A percentile compares a stretch with the other conserved stretches of the same genome.
phyloP scores from a whole-genome alignment of 306 rosid genomes.

The Lathyrus sativus region DNA sequence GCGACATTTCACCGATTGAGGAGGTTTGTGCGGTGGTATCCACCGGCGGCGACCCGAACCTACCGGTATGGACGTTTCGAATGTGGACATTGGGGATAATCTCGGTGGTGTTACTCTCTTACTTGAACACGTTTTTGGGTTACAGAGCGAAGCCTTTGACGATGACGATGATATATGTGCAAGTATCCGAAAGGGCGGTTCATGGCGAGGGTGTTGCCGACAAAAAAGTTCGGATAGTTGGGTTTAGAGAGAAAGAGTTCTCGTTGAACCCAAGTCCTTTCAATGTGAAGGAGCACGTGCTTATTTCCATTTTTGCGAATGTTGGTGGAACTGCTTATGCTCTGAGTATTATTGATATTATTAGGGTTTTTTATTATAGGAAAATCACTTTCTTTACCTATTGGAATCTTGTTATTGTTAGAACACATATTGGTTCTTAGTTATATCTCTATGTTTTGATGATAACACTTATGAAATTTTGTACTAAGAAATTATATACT shows the following conservation, averaged over 20 bases:
- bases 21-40: slow-evolving; percentile 61
- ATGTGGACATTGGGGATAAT: slow-evolving; percentile 70
- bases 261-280: slow-evolving; percentile 75
- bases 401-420: slow-evolving; percentile 62
- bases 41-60: slow-evolving; percentile 52
- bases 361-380: slow-evolving; percentile 53
- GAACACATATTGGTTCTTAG: too few species aligned
- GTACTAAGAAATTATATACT: too few species aligned
- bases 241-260: slow-evolving; percentile 35
- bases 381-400: slow-evolving; percentile 51
- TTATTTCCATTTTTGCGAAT: slow-evolving; percentile 71
- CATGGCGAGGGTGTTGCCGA: slow-evolving; percentile 59
- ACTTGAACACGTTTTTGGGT: slow-evolving; percentile 64
- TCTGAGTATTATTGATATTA: slow-evolving; percentile 54
- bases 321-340: slow-evolving; percentile 74
- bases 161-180: slow-evolving; percentile 59
- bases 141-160: slow-evolving; percentile 56
- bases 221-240: slow-evolving; percentile 34
- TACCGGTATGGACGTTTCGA: slow-evolving; percentile 74
- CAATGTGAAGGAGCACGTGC: slow-evolving; percentile 77
- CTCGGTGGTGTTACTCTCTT: slow-evolving; percentile 58
- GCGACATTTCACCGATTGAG: slow-evolving; percentile 61
- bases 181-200: slow-evolving; percentile 59
- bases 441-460: too few species aligned
- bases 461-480: too few species aligned